phyloP scores from a whole-genome alignment of 2,329 filamentous ascomycete genomes.

The Phialophora macrospora region DNA sequence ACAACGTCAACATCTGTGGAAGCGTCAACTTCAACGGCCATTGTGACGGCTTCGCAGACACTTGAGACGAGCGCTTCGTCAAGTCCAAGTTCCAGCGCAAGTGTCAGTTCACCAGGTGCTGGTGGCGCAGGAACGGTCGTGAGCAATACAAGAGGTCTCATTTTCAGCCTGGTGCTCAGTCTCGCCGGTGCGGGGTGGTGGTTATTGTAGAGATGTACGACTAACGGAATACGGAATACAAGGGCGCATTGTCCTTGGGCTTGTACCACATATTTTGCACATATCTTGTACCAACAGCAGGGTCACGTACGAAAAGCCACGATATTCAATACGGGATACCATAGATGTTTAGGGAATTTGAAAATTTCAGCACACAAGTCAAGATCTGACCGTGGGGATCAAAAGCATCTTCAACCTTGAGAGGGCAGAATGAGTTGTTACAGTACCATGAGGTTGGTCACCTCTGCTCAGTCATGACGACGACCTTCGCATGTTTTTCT shows the following conservation, averaged over 20 bases:
- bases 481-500: background rate
- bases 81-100: conserved; percentile 3
- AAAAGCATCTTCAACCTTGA: background rate
- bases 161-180: conserved; percentile 11
- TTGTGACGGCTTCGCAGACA: conserved; percentile 7
- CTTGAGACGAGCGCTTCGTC: background rate
- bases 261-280: background rate
- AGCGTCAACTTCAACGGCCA: background rate
- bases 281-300: conserved; percentile 4
- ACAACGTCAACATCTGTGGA: background rate
- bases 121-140: background rate
- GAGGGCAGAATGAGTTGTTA: background rate
- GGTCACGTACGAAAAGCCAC: background rate
- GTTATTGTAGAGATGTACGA: conserved; percentile 5
- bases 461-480: background rate
- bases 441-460: background rate
- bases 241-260: background rate
- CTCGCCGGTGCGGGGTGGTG: conserved; percentile 8
- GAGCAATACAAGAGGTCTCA: background rate
- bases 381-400: background rate
- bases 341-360: background rate
- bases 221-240: background rate
- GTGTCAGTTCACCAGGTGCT: conserved; percentile 5
- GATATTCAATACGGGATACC: background rate
- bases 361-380: background rate